Base-by-base conservation (phyloP, 768 basidiomycete genomes). In the Pulveroboletus sp. region DNA sequence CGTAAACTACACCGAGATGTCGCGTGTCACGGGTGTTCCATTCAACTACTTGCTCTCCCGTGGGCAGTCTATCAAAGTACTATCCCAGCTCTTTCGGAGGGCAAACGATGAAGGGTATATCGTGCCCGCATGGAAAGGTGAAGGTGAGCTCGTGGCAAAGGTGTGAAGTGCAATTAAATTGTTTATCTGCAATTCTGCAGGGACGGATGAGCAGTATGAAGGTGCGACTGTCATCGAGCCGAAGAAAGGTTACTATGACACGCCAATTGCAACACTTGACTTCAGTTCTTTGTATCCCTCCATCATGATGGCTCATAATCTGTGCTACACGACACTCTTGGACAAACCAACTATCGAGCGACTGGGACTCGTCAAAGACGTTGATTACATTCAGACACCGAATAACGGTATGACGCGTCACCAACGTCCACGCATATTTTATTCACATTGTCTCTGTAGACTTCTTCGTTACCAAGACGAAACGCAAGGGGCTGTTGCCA, bases 291-390 rank as follows among this genome's bases (percentile, higher is more conserved):
- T 99, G 53, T 99, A 99, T 69, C 96, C 96, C 4, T 98, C 96
- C 0, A 98, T 99, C 71, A 99, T 99, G 96, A 97, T 97, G 94
- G 96, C 95, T 3, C 96, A 99, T 69, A 99, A 99, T 64, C 73
- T 99, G 1, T 99, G 96, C 67, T 99, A 98, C 63, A 97, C 96
- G 1, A 97, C 96, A 0, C 75, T 98, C n/a, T 68, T 97, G 31
- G 90, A 96, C 54, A 87, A 82, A 64, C 37, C 50, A 6, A 87
- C 86, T 0, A 85, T 95, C 12, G 86, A 92, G 17, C 79, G 88
- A 17, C 72, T 98, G 13, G 71, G 76, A 8, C 76, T 98, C 17
- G 79, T 81, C 29, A 91, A 88, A 63, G 92, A 89, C 54, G 76
- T 83, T 7, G 95, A 99, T 68, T 99, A 96, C 62, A 85, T 90